Evolutionary conservation across 108 stramenopile species (phyloP), one percentile per base, ranked within the genome.

Genomic region (Poteriospumella lacustris): DNA sequence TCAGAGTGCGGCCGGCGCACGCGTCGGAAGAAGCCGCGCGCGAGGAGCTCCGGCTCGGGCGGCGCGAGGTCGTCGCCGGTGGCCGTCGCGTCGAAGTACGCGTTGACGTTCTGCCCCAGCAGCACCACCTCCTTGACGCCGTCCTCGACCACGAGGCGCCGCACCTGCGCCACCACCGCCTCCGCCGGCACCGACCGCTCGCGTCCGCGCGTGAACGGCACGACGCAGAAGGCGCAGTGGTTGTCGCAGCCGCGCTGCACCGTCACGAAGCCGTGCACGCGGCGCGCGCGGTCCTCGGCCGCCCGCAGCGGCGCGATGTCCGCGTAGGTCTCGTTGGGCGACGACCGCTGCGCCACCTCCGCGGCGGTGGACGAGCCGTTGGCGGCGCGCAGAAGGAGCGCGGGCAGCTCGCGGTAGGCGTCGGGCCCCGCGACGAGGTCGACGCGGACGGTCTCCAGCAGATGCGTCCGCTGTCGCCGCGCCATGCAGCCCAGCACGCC

Each of bases 401-500:
- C 79, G 9, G 98, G 98, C 31, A 99, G 87, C 81, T 95, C 93
- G 9, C 96, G 89, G 80, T 99, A 99, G n/a, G 95, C 96, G 84
- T 97, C 98, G 0, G 98, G 98, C 15, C 98, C 98, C 2, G 90
- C 94, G 0, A 99, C 93, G 29, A 99, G 44, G 87, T 99, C 96
- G 36, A 88, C 93, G 56, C 89, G 83, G 56, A 86, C 86, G 39
- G 93, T 90, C 76, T 89, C 82, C 58, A 97, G 88, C 59, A 97
- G 86, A 19, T 91, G 83, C 40, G 88, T 84, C 84, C 96, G 91
- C 19, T 97, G 79, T 1, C 98, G 88, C 87, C 96, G 96, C 15
- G 98, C 96, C 98, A 99, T 99, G 87, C 98, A 99, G 0, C 98
- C 98, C 68, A 99, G 84, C 19, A 99, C 92, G 0, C 95, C 98